phyloP scores from a whole-genome alignment of 768 basidiomycete genomes.

The Tricholoma bakamatsutake region DNA sequence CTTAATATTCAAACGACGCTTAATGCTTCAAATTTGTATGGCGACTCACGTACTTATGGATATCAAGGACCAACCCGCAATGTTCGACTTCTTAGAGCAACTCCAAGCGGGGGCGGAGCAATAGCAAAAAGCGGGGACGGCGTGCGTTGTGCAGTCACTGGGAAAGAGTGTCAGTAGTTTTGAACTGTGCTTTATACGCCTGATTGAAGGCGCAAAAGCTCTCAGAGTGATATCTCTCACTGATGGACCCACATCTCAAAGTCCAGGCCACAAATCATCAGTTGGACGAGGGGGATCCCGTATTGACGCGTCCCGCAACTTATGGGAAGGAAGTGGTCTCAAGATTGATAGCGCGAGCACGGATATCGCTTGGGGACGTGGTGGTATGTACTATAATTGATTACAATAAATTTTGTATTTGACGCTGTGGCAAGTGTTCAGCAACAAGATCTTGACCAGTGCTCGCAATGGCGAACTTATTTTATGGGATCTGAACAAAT shows the following conservation, averaged over 20 bases:
- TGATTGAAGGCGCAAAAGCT: constrained; percentile 30
- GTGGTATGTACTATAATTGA: constrained; percentile 35
- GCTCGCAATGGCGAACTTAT: constrained; percentile 79
- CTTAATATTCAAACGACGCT: constrained; percentile 4
- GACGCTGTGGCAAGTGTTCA: constrained; percentile 43
- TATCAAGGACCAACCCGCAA: constrained; percentile 40
- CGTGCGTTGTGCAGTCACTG: constrained; percentile 61
- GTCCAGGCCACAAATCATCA: constrained; percentile 43
- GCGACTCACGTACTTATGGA: constrained; percentile 36
- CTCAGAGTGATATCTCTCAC: constrained; percentile 56
- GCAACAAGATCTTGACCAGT: constrained; percentile 74
- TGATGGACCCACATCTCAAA: constrained; percentile 34
- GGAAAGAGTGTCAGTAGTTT: constrained; percentile 58
- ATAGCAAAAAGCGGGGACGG: constrained; percentile 69
- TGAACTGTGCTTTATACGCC: neutral
- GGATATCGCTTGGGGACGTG: constrained; percentile 76
- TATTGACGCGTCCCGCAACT: constrained; percentile 68
- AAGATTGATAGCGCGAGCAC: constrained; percentile 77
- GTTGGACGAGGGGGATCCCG: constrained; percentile 57
- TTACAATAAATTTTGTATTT: neutral
- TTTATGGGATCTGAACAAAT: constrained; percentile 74
- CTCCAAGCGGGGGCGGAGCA: constrained; percentile 56
- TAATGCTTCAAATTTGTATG: constrained; percentile 19
- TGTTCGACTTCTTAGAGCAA: constrained; percentile 56
- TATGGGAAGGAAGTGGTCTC: constrained; percentile 73